Conservation (phyloP, 305 asterid species). For the Fraxinus ornus region DNA sequence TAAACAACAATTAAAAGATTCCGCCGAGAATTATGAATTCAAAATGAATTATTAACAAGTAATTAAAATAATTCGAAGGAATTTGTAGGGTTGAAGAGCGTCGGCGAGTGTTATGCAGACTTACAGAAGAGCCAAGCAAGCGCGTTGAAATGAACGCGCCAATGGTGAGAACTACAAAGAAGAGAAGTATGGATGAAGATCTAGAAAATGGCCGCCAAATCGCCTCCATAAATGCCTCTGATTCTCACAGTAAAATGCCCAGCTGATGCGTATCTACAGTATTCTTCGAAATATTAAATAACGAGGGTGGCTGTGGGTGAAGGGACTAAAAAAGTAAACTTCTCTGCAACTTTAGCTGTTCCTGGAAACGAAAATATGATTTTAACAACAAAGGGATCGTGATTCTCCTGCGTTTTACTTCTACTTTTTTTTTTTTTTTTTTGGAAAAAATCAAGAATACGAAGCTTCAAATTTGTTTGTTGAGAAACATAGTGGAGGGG, state of each 20-base stretch:
- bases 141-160: constrained; percentile 72
- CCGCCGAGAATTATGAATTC: not conserved
- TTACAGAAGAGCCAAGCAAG: constrained; percentile 59
- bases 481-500: not conserved
- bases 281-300: not conserved
- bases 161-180: constrained; percentile 41
- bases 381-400: not conserved
- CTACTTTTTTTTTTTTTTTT: not conserved
- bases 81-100: not conserved
- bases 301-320: not conserved
- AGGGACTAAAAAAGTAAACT: not conserved
- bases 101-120: constrained; percentile 21
- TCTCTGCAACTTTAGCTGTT: not conserved
- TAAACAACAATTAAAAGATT: not conserved
- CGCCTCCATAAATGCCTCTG: constrained; percentile 36
- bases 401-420: not conserved
- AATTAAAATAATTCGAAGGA: not conserved
- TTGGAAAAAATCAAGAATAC: not conserved
- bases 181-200: constrained; percentile 41
- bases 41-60: not conserved
- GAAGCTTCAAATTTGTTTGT: not conserved
- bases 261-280: not conserved
- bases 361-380: not conserved
- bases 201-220: constrained; percentile 49
- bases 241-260: not conserved